phyloP scores from a whole-genome alignment of 352 stramenopile species.

The Pythium oligandrum region DNA sequence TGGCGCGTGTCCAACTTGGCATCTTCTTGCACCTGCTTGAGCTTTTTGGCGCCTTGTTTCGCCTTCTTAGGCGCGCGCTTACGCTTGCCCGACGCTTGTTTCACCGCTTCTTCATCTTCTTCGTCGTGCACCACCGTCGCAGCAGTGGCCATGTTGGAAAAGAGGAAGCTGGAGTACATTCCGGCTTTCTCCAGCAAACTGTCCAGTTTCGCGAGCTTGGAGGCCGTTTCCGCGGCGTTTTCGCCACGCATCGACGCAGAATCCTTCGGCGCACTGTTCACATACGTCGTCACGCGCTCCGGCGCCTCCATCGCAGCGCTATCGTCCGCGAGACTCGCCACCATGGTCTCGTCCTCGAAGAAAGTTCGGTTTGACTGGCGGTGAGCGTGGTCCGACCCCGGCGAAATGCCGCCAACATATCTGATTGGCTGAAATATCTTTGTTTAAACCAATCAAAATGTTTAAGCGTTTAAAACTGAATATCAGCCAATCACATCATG shows the following conservation, averaged over 20 bases:
- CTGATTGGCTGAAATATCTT: too few relatives aligned
- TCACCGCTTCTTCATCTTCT: conserved; percentile 11
- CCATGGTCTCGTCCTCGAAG: conserved; percentile 25
- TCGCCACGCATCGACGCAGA: conserved; percentile 6
- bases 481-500: too few relatives aligned
- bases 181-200: conserved; percentile 83
- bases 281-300: conserved; percentile 15
- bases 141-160: conserved; percentile 79
- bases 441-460: conserved; percentile 3
- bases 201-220: conserved; percentile 80
- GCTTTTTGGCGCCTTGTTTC: conserved; percentile 53
- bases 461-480: background rate
- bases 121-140: conserved; percentile 33
- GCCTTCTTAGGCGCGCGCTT: conserved; percentile 22
- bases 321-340: conserved; percentile 39
- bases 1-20: conserved; percentile 36
- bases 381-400: too few relatives aligned
- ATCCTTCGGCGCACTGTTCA: conserved; percentile 8
- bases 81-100: conserved; percentile 27
- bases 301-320: conserved; percentile 19
- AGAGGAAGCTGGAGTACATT: conserved; percentile 83
- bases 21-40: conserved; percentile 60
- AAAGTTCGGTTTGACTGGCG: too few relatives aligned
- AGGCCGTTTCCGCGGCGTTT: conserved; percentile 39
- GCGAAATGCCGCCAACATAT: too few relatives aligned